Base-by-base conservation (phyloP, 164 flowering plant species). In the Tetrastigma voinierianum region DNA sequence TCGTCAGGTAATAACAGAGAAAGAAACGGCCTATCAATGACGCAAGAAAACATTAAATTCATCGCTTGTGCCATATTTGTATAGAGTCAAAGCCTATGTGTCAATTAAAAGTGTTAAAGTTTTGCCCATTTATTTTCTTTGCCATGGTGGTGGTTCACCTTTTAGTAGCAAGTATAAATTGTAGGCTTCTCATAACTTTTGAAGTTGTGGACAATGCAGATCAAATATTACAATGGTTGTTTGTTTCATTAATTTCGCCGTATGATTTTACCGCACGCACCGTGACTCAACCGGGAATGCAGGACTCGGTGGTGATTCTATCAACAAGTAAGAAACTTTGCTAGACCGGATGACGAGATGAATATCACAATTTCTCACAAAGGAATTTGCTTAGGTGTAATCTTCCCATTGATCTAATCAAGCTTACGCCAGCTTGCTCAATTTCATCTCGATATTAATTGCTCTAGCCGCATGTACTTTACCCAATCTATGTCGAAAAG, bases 241-340 rank as follows among this genome's bases (percentile, higher is more conserved):
- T 73, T 95, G 9, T 96, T 96, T 77, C 99, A 90, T n/a, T n/a
- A n/a, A n/a, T n/a, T n/a, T n/a, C 78, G 83, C 85, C 0, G 83
- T 95, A 93, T 71, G 96, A 95, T 79, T 95, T 90, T 52, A 89
- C n/a, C 95, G 93, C 95, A 14, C 93, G 80, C 89, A 97, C 13
- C 98, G 99, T 54, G 97, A 96, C 47, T 97, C 95, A 1, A 87
- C 96, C 17, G 98, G 58, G n/a, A n/a, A n/a, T n/a, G 87, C 86
- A 5, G 97, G 16, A 63, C n/a, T 77, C 6, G 94, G 90, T 32
- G 99, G 98, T 46, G 96, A 96, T 75, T 93, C 98, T 44, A 67
- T 96, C 9, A 93, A 89, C 78, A 90, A 88, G 97, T 91, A 74
- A 71, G 88, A 25, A 52, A 60, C 68, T 62, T 48, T 10, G 57